A percentile compares a stretch with the other conserved stretches of the same genome.
phyloP scores from a whole-genome alignment of 441 rosid species.

The Euphorbia celastroides region DNA sequence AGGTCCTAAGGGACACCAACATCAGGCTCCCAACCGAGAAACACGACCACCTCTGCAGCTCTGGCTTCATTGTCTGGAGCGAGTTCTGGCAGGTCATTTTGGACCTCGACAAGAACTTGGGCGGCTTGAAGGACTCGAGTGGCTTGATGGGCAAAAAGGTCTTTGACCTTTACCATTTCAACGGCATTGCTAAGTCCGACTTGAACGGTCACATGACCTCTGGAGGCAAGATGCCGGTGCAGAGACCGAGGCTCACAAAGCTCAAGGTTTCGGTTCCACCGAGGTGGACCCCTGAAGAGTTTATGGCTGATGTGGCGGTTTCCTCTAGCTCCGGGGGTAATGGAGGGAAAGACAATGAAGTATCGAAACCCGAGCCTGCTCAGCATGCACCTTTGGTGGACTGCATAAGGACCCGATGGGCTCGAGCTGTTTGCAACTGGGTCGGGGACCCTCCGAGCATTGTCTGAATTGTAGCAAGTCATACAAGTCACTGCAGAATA shows the following conservation, averaged over 20 bases:
- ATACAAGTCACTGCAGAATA: background rate
- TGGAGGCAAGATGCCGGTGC: slow-evolving; percentile 53
- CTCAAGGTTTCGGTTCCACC: slow-evolving; percentile 93
- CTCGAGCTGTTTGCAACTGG: slow-evolving; percentile 92
- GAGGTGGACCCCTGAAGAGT: slow-evolving; percentile 96
- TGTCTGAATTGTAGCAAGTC: slow-evolving; percentile 40
- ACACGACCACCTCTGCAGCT: slow-evolving; percentile 59
- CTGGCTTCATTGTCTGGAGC: slow-evolving; percentile 91
- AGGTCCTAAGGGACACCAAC: slow-evolving; percentile 58
- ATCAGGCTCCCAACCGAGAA: slow-evolving; percentile 64
- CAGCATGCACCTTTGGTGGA: slow-evolving; percentile 95
- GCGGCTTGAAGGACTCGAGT: slow-evolving; percentile 85
- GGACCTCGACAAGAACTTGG: slow-evolving; percentile 65
- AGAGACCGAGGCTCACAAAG: slow-evolving; percentile 90
- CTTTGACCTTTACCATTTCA: slow-evolving; percentile 89
- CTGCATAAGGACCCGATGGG: slow-evolving; percentile 89
- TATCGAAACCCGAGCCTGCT: slow-evolving; percentile 51
- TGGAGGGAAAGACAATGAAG: slow-evolving; percentile 47
- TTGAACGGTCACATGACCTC: slow-evolving; percentile 53
- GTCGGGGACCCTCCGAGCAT: slow-evolving; percentile 91
- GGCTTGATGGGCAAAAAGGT: slow-evolving; percentile 96
- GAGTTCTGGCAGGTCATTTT: slow-evolving; percentile 92
- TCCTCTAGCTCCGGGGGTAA: slow-evolving; percentile 37
- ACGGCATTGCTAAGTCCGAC: slow-evolving; percentile 95
- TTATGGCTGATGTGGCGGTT: slow-evolving; percentile 52